Evolutionary conservation across 169 alveolate genomes (phyloP), one percentile per base, ranked within the genome.

Genomic region (Babesia caballi): DNA sequence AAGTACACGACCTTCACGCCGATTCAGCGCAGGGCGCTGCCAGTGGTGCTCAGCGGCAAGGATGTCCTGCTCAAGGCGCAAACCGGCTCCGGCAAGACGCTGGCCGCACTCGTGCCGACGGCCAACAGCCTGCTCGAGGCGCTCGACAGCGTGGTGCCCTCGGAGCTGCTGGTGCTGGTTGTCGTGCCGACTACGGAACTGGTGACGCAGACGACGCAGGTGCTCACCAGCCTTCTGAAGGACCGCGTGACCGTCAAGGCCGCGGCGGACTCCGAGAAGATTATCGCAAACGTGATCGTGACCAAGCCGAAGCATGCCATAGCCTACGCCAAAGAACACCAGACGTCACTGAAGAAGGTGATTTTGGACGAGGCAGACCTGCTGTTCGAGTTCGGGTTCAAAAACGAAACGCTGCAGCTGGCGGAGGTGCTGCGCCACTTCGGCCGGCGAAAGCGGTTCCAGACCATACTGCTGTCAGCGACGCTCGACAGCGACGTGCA

Each of bases 11-110:
- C 41, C 28, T 77, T 77, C 68, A 66, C 85, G 9, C 44, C 42
- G 42, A 56, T 77, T 25, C 85, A 85, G 35, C 70, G 57, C 32
- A 72, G 69, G 66, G 82, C 91, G 12, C 77, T 87, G 21, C 91
- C 91, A 32, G 35, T 60, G 33, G 60, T 83, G 23, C 71, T 87
- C 23, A 44, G 81, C n/a, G 93, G 93, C n/a, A 59, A 50, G 70
- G 93, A 87, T 63, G 87, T 77, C 8, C 72, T 87, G 28, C 28
- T 87, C 57, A 82, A 70, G 36, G 76, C 93, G 15, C 85, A 83
- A 66, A 87, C 93, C 2, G 93, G 93, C 23, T 87, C 93, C 21
- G 93, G 93, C 32, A 87, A 87, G 54, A 87, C 93, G 15, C 63
- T 87, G 83, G 93, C 93, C 8, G 89, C 89, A 17, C 59, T 87